phyloP scores from a whole-genome alignment of 495 filamentous ascomycete genomes.

The Pyrenopolyporus hunteri region DNA sequence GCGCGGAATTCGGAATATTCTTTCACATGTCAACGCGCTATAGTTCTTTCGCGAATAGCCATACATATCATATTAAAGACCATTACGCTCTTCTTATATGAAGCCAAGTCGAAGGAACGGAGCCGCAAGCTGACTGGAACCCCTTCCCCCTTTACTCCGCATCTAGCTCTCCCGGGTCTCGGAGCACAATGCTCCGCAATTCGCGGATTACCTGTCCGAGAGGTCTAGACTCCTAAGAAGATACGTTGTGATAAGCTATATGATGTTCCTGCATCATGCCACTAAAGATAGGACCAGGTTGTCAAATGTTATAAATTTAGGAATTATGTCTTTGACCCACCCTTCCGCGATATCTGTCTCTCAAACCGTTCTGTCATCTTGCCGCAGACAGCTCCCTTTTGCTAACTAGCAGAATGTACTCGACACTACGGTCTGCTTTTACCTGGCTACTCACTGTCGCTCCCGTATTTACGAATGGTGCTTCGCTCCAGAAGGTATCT shows the following conservation, averaged over 20 bases:
- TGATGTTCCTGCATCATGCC: background rate
- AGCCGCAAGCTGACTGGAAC: background rate
- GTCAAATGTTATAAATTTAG: background rate
- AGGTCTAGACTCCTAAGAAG: slow-evolving; percentile 1
- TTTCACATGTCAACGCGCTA: too few species aligned
- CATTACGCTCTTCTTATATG: background rate
- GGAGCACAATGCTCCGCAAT: slow-evolving; percentile 26
- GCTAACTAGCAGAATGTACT: slow-evolving; percentile 8
- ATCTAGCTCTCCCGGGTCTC: slow-evolving; percentile 5
- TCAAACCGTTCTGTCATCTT: too few species aligned
- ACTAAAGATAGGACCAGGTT: background rate
- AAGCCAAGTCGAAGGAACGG: background rate
- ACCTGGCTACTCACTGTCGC: slow-evolving; percentile 9
- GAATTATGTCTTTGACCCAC: background rate
- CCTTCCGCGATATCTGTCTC: background rate
- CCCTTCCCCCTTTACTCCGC: slow-evolving; percentile 9
- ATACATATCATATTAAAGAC: too few species aligned
- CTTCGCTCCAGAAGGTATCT: slow-evolving; percentile 45
- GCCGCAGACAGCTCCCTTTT: too few species aligned
- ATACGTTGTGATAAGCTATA: background rate
- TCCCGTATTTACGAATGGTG: slow-evolving; percentile 18
- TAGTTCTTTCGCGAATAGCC: too few species aligned
- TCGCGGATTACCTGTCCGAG: slow-evolving; percentile 4
- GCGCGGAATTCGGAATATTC: too few species aligned
- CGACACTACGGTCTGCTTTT: background rate